phyloP scores from a whole-genome alignment of 2,329 filamentous ascomycete species.

The Endocalyx cinctus region DNA sequence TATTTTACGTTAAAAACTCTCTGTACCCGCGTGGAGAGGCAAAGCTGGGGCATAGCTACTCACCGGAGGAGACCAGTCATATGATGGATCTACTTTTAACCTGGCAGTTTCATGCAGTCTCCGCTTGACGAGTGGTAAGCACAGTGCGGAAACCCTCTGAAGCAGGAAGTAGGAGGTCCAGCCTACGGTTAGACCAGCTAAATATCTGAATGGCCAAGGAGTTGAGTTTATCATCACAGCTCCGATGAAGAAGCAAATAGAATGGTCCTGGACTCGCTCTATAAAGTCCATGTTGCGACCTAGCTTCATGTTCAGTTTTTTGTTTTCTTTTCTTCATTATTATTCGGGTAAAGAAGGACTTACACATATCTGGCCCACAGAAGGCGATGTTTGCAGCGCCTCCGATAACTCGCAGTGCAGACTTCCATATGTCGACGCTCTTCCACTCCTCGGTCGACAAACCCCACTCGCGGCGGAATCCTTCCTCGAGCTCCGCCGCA shows the following conservation, averaged over 20 bases:
- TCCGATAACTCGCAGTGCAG: constrained; percentile 1
- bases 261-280: constrained; percentile 2
- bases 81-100: too few relatives aligned
- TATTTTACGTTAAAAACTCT: too few relatives aligned
- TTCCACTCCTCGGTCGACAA: constrained; percentile 1
- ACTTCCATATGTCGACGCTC: constrained; percentile 1
- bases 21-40: too few relatives aligned
- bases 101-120: background rate
- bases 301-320: background rate
- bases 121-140: constrained; percentile 3
- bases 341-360: too few relatives aligned
- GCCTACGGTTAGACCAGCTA: constrained; percentile 1
- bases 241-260: constrained; percentile 2
- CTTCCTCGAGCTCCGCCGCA: constrained; percentile 3
- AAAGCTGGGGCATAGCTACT: too few relatives aligned
- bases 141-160: background rate
- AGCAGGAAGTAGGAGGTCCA: constrained; percentile 3
- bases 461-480: constrained; percentile 4
- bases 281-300: constrained; percentile 3
- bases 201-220: constrained; percentile 1
- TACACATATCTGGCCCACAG: constrained; percentile 3
- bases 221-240: constrained; percentile 4
- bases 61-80: constrained; percentile 4
- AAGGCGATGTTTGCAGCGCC: constrained; percentile 6
- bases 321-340: constrained; percentile 1